Evolutionary conservation across 805 yeast species (phyloP), one percentile per base, ranked within the genome.

Genomic region (Candida chilensis): DNA sequence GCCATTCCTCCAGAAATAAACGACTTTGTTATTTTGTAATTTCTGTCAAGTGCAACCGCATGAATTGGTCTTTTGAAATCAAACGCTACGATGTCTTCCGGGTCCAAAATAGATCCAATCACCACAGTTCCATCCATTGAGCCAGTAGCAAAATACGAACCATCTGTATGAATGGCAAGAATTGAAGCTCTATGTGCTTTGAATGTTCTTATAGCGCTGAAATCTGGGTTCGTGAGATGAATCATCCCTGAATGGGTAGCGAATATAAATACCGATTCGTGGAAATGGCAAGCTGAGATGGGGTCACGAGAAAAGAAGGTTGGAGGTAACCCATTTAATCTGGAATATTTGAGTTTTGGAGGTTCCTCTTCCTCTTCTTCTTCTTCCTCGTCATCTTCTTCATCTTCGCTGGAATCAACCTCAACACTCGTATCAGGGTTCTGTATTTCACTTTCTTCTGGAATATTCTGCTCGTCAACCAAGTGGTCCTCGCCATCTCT

Each of bases 91-190:
- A 81, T 72, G 41, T 81, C 92, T 4, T 61, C 55, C 13, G 71
- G 72, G 37, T 79, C 82, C 2, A 39, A 35, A 1, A 84, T 57
- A 2, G 87, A 71, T 0, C 95, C 92, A 4, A 86, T 71, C 2
- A 86, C 86, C 0, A 90, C 81, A 0, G 95, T 82, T 1, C 98
- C 98, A 48, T 92, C 98, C 61, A 90, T 78, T 0, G 96, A 86
- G 0, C 88, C 95, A 0, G 94, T 78, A 0, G 92, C 94, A 36
- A 92, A 74, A 44, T 67, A 74, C 6, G 54, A 54, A 1, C 94
- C 92, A 45, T 85, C 94, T 2, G 81, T 66, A 32, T 77, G 72
- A 0, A 86, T 64, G 0, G 85, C 72, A 25, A 88, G 54, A 2
- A 92, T 71, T 0, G 96, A 85, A 0, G 96, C 87, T 28, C 84